Conservation (phyloP, 2,329 filamentous ascomycete species). For the Penicillium sp. region DNA sequence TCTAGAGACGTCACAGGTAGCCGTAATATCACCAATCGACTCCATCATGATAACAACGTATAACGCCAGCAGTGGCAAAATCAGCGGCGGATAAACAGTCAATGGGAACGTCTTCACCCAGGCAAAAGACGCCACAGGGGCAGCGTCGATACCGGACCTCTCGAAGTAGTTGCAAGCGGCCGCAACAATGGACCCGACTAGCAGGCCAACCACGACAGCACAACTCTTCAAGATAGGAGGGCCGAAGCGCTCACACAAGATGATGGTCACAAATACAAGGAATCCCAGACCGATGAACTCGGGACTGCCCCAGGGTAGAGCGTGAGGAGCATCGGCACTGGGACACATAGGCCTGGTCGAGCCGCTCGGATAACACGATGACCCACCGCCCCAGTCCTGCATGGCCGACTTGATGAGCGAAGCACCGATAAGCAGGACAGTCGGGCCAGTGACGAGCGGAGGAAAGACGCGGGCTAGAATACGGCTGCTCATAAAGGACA, state of each 20-base stretch:
- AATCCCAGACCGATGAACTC: constrained; percentile 65
- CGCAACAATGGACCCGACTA: constrained; percentile 64
- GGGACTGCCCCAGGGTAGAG: constrained; percentile 59
- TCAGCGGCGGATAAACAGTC: constrained; percentile 60
- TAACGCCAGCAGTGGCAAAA: constrained; percentile 56
- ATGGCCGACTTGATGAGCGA: constrained; percentile 60
- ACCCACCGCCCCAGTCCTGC: constrained; percentile 64
- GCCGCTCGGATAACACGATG: constrained; percentile 42
- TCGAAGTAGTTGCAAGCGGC: constrained; percentile 64
- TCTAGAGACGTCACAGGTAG: constrained; percentile 62
- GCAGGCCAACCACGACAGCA: constrained; percentile 59
- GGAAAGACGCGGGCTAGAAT: constrained; percentile 61
- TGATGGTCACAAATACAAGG: constrained; percentile 63
- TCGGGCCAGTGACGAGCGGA: constrained; percentile 64
- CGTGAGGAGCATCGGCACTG: constrained; percentile 54
- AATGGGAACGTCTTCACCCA: constrained; percentile 68
- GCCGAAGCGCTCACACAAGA: constrained; percentile 65
- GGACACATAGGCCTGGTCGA: constrained; percentile 57
- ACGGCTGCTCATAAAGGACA: constrained; percentile 61
- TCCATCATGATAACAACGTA: constrained; percentile 64
- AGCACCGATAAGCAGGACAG: constrained; percentile 63
- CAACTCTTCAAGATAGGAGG: constrained; percentile 67
- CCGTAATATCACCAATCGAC: constrained; percentile 63
- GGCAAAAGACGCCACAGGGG: constrained; percentile 62
- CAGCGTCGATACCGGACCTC: constrained; percentile 53